Base-by-base conservation (phyloP, 2,329 filamentous ascomycete species). In the Xylaria arbuscula region DNA sequence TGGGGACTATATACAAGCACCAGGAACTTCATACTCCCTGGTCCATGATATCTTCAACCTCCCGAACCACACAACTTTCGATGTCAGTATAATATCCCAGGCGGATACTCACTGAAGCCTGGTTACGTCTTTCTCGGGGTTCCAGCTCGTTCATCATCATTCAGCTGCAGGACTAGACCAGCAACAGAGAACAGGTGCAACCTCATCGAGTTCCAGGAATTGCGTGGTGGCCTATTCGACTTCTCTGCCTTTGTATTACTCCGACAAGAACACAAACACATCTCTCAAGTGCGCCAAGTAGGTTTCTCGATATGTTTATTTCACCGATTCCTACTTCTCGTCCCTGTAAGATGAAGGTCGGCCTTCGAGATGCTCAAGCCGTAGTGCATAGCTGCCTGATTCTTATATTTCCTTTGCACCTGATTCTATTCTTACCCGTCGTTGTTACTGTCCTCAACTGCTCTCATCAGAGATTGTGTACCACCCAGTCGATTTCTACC, bases 11-110 rank as follows among this genome's bases (percentile, higher is more conserved):
- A 61, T 32, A 61, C 19, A 36, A 63, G 58, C 56, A 53, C 24
- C 22, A 56, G 34, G 58, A 64, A 66, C 68, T 55, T 66, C 67
- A 67, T 66, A 70, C 51, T 59, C 47, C 50, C 50, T 66, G 60
- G 60, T 64, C 59, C 38, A 62, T 56, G 59, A 60, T 57, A 56
- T 51, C 40, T 64, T 61, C 53, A 57, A 54, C 48, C 28, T 65
- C 15, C 60, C 38, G 55, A 55, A 59, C 59, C 47, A 47, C 34
- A 62, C 47, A 53, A 53, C 57, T 55, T 54, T 42, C 42, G 45
- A 61, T 59, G 19, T 62, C 56, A 42, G 51, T 61, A 59, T 64
- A 61, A 62, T 58, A 62, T 17, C 10, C 53, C 32, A 42, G 32
- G 50, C 55, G 19, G 36, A 34, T 60, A 24, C 36, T 53, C 24